Base-by-base conservation (phyloP, 805 yeast species). In the Saccharomycopsis babjevae region DNA sequence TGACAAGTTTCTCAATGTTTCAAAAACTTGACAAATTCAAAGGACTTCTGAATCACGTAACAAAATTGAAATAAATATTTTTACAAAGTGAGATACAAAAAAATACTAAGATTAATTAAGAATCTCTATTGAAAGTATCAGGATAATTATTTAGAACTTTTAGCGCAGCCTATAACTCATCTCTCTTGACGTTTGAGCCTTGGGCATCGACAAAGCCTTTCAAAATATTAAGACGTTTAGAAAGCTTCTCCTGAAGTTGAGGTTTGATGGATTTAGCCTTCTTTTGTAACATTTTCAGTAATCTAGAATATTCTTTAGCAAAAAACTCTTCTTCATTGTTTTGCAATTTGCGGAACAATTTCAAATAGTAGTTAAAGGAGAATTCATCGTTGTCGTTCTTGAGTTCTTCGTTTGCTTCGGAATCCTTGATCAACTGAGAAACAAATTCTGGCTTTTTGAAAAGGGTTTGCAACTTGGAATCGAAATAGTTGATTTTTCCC, bases 181-280 rank as follows among this genome's bases (percentile, higher is more conserved):
- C 61, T 42, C 43, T 58, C 6, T 25, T 25, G 50, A 25, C 54
- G 11, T 16, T 28, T 42, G 39, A 52, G 13, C 36, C 61, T 39
- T 56, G 57, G 28, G 36, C 36, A 28, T 30, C 56, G 38, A 60
- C 22, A 25, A 63, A 62, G 15, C 22, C 65, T 52, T 66, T 71
- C 67, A 83, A 70, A 28, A 82, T 74, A 65, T 84, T 84, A 59
- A 77, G 64, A 69, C 86, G 76, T 69, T 74, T 77, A 61, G 74
- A 73, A 66, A 82, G 72, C 42, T 78, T 74, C 65, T 84, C 88
- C 18, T 73, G 68, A n/a, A 79, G 74, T 25, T 69, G 72, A 16
- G 68, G 68, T 38, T 73, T 70, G 58, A 83, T 65, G 58, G 71
- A 69, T n/a, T 70, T 72, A 10, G 68, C 64, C 20, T 39, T 50